A percentile compares a stretch with the other conserved stretches of the same genome.
These are phyloP conservation scores for Cryptosporidium meleagridis DNA, from an alignment of 169 alveolate genomes.

Conservation along the genomic window DNA sequence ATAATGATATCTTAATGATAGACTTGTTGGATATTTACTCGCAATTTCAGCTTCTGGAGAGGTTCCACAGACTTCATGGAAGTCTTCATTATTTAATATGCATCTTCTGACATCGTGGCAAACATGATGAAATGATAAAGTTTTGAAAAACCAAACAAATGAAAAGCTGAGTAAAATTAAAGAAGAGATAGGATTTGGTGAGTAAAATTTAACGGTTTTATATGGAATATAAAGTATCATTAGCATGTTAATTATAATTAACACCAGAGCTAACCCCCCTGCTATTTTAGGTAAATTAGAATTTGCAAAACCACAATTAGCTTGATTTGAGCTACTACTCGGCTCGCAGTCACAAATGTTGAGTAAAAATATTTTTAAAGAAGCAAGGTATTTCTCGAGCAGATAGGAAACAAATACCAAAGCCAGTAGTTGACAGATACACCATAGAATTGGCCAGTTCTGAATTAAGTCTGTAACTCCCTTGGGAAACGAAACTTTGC, in stretches of 20 bases:
- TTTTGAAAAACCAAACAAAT: constrained; percentile 89
- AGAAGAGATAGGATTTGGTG: constrained; percentile 87
- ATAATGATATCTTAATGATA: constrained; percentile 83
- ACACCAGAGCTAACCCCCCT: constrained; percentile 79
- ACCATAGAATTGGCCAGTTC: constrained; percentile 78
- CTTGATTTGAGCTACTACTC: constrained; percentile 80
- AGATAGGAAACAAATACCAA: constrained; percentile 21
- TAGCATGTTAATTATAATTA: constrained; percentile 82
- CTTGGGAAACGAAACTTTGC: constrained; percentile 79
- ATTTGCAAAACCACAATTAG: constrained; percentile 80
- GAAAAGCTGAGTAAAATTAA: constrained; percentile 86
- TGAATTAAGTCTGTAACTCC: constrained; percentile 80
- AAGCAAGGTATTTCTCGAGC: constrained; percentile 76
- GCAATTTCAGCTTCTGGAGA: constrained; percentile 84
- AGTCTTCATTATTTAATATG: constrained; percentile 74
- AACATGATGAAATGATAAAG: constrained; percentile 91
- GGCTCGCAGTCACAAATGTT: constrained; percentile 82
- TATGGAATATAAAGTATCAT: constrained; percentile 86
- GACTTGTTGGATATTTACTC: constrained; percentile 87
- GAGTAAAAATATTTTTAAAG: constrained; percentile 76
- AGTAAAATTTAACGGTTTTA: constrained; percentile 82
- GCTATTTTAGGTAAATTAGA: constrained; percentile 56
- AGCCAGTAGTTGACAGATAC: constrained; percentile 71
- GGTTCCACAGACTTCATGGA: constrained; percentile 75
- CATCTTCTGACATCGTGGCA: constrained; percentile 89